Evolutionary conservation across 192 early-diverging fungal species (phyloP).

Genomic region (Coemansia sp.): DNA sequence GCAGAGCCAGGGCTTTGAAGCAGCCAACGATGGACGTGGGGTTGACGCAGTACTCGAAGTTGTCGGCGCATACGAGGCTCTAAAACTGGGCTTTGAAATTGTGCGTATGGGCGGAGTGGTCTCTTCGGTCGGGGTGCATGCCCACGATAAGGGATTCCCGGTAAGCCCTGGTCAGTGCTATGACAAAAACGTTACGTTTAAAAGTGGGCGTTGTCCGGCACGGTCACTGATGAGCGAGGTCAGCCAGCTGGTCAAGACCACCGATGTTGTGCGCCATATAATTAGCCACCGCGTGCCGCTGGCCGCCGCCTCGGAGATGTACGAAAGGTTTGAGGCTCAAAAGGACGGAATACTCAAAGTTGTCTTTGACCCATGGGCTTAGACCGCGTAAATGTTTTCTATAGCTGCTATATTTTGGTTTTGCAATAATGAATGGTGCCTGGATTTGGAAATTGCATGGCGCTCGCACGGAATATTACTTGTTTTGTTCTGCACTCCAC

Average conservation of each 20-base stretch:
- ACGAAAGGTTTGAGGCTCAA: slow-evolving; percentile 50
- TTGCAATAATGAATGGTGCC: background rate
- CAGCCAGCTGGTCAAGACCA: slow-evolving; percentile 20
- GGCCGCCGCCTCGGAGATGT: slow-evolving; percentile 49
- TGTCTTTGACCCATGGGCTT: slow-evolving; percentile 38
- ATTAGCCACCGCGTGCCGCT: slow-evolving; percentile 52
- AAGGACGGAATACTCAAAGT: slow-evolving; percentile 30
- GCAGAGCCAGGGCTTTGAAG: slow-evolving; percentile 11
- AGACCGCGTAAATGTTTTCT: background rate
- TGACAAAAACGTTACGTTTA: slow-evolving; percentile 59
- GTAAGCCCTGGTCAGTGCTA: slow-evolving; percentile 57
- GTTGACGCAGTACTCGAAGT: slow-evolving; percentile 58
- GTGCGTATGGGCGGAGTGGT: slow-evolving; percentile 57
- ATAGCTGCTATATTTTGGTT: background rate
- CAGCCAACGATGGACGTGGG: slow-evolving; percentile 37
- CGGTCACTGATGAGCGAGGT: slow-evolving; percentile 51
- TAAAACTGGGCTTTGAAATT: slow-evolving; percentile 48
- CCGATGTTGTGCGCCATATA: slow-evolving; percentile 42
- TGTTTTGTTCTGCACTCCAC: slow-evolving; percentile 3
- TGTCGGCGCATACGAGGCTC: slow-evolving; percentile 51
- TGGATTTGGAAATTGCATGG: background rate
- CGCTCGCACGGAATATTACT: background rate
- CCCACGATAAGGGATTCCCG: slow-evolving; percentile 52
- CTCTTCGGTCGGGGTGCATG: slow-evolving; percentile 59
- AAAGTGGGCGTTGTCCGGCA: slow-evolving; percentile 57